phyloP scores from a whole-genome alignment of 139 green algal genomes.

The Astrephomene gubernaculifera region DNA sequence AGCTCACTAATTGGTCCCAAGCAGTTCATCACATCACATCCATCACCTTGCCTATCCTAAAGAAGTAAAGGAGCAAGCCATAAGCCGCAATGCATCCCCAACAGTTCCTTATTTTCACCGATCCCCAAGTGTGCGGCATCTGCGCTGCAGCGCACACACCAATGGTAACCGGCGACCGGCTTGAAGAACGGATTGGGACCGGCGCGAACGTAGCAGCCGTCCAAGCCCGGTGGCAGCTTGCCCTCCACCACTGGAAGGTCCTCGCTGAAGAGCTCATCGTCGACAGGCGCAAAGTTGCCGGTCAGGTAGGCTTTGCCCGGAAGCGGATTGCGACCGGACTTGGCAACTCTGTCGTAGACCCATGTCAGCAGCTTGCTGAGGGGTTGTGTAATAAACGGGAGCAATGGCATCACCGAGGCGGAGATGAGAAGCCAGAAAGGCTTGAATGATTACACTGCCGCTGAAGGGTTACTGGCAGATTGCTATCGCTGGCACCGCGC shows the following conservation, averaged over 20 bases:
- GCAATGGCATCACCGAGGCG: background rate
- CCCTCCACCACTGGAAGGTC: constrained; percentile 34
- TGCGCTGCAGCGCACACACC: too few species aligned
- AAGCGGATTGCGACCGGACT: background rate
- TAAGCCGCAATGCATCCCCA: too few species aligned
- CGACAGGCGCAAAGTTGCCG: constrained; percentile 22
- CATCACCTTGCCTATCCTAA: too few species aligned
- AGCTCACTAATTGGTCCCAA: too few species aligned
- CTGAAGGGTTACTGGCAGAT: too few species aligned
- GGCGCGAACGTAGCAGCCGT: constrained; percentile 49
- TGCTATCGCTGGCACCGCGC: too few species aligned
- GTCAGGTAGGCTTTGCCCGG: constrained; percentile 20
- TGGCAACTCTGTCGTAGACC: background rate
- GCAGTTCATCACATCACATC: too few species aligned
- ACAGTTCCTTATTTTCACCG: too few species aligned
- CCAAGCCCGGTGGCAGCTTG: constrained; percentile 37
- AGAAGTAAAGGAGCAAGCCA: too few species aligned
- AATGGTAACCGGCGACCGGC: constrained; percentile 50
- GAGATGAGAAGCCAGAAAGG: too few species aligned
- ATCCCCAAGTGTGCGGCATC: too few species aligned
- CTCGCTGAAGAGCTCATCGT: background rate
- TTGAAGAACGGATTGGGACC: constrained; percentile 52
- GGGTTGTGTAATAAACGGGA: background rate
- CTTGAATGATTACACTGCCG: too few species aligned
- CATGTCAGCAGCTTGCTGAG: background rate